phyloP scores from a whole-genome alignment of 2,329 filamentous ascomycete species.

The Fusarium continuum region DNA sequence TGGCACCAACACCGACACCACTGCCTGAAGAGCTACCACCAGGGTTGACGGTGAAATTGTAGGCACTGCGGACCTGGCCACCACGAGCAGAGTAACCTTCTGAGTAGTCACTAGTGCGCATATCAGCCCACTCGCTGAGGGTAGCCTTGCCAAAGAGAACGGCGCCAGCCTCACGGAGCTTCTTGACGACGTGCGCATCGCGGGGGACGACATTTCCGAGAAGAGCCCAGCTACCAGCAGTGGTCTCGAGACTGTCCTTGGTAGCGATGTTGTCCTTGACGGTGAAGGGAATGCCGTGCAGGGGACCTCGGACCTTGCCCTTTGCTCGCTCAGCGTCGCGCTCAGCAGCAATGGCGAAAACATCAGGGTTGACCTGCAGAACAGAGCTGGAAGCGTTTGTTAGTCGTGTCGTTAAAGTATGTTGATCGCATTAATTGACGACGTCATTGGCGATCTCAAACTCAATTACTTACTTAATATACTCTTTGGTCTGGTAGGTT shows the following conservation, averaged over 20 bases:
- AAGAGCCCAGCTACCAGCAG: constrained; percentile 74
- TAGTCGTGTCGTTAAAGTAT: neutral
- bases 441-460: neutral
- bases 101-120: constrained; percentile 73
- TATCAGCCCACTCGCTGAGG: constrained; percentile 78
- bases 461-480: constrained; percentile 63
- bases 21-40: constrained; percentile 75
- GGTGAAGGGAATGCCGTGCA: constrained; percentile 80
- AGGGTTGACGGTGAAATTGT: constrained; percentile 74
- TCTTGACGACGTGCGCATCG: constrained; percentile 71
- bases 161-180: constrained; percentile 71
- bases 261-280: constrained; percentile 74
- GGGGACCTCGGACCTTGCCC: constrained; percentile 67
- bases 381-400: constrained; percentile 58
- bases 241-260: constrained; percentile 83
- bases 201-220: constrained; percentile 71
- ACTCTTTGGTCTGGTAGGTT: constrained; percentile 68
- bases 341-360: constrained; percentile 65
- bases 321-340: constrained; percentile 68
- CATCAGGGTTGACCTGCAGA: constrained; percentile 75
- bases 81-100: constrained; percentile 73
- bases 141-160: constrained; percentile 76
- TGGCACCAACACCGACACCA: constrained; percentile 70
- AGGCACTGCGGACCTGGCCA: constrained; percentile 71
- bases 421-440: neutral